Evolutionary conservation across 345 rosid species (phyloP), one percentile per base, ranked within the genome.

Genomic region (Adansonia digitata): DNA sequence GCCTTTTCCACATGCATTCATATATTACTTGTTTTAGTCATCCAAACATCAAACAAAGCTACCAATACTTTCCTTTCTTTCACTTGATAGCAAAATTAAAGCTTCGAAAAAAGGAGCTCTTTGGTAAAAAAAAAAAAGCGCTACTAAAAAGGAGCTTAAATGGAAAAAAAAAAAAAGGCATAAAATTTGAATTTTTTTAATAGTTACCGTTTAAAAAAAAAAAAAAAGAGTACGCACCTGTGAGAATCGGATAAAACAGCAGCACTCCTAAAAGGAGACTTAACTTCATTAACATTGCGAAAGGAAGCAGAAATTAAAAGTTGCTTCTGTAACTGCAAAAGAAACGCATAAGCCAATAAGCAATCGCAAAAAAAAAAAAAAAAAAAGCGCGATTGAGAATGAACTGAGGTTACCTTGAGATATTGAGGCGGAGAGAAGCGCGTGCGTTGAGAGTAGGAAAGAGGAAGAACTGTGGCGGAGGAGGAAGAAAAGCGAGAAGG

Each of bases 351-450:
- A 5, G 2, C 34, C 8, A 48, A 29, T 18, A 56, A 7, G n/a
- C 35, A 10, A 35, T 3, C 10, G 31, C 12, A 5, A 18, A 18
- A 22, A 31, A 20, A 9, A 0, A 20, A 12, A 22, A 26, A 31
- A 51, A 17, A 4, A 15, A 49, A 2, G 20, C 4, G 31, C 17
- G 20, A 43, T 7, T 13, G 46, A 2, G n/a, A 26, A 27, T 27
- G 42, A 45, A 66, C 37, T 7, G 71, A 64, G 51, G 61, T 34
- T 64, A 90, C 97, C 89, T 81, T 85, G 83, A 82, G 81, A 69
- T 83, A 77, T 34, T 61, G 71, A 0, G 79, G 62, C 7, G 84
- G 65, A 55, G 78, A 68, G 66, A 63, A 75, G 22, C 61, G 81
- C 12, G 56, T 69, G 29, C 69, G 81, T 9, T 37, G 59, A 42